Percentiles rank a stretch among this genome's conserved stretches.
phyloP scores from a whole-genome alignment of 2,329 filamentous ascomycete species.

The Trichoderma gracile region DNA sequence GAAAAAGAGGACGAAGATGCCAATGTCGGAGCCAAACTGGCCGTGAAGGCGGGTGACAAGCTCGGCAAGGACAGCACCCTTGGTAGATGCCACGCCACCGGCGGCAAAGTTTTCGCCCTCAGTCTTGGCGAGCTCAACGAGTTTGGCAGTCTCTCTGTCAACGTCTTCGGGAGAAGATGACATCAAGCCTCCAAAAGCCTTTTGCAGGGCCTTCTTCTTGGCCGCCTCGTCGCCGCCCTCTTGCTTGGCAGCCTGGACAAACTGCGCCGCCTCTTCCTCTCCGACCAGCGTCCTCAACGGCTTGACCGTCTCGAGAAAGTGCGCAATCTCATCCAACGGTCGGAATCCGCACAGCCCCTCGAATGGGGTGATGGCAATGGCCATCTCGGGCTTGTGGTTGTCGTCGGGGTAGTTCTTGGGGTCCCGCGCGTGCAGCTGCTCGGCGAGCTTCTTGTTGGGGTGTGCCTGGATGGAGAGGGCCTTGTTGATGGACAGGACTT shows the following conservation, averaged over 20 bases:
- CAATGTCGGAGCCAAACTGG: conserved; percentile 87
- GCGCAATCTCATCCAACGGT: conserved; percentile 79
- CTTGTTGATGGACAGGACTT: conserved; percentile 93
- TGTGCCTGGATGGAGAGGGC: conserved; percentile 97
- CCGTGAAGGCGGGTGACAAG: conserved; percentile 75
- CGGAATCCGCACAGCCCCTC: conserved; percentile 96
- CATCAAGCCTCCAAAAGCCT: conserved; percentile 79
- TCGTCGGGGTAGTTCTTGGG: conserved; percentile 97
- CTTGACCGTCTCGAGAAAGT: conserved; percentile 66
- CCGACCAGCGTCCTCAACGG: conserved; percentile 68
- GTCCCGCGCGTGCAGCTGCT: conserved; percentile 81
- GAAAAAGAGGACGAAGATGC: conserved; percentile 94
- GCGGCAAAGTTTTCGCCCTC: conserved; percentile 74
- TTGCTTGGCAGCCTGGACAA: conserved; percentile 52
- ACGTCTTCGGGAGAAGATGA: conserved; percentile 64
- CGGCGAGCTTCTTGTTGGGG: conserved; percentile 88
- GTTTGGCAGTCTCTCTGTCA: conserved; percentile 59
- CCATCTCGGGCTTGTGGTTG: conserved; percentile 99
- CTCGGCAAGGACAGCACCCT: conserved; percentile 70
- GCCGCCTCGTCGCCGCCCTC: conserved; percentile 46
- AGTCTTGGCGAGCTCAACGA: conserved; percentile 69
- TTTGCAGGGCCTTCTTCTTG: conserved; percentile 78
- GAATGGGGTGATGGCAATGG: conserved; percentile 93
- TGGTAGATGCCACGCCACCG: conserved; percentile 66
- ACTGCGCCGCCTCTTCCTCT: conserved; percentile 59